Conservation (phyloP, 1,284 basidiomycete genomes). For the Marasmius fiardii region DNA sequence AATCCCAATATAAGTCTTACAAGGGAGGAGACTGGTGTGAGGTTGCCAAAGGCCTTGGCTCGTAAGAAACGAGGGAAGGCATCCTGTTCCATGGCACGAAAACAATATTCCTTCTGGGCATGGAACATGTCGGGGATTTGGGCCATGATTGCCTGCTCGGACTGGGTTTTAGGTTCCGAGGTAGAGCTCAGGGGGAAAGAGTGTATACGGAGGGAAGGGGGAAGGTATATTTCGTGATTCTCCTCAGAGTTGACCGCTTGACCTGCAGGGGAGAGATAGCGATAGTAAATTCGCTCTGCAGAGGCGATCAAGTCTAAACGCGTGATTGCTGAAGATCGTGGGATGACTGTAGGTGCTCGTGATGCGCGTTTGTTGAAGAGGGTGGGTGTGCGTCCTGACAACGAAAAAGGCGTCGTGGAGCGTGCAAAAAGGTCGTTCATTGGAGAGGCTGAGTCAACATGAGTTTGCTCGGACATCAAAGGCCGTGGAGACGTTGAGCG, state of each 20-base stretch:
- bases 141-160: constrained; percentile 76
- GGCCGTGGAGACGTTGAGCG: constrained; percentile 50
- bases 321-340: constrained; percentile 86
- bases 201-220: constrained; percentile 80
- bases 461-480: constrained; percentile 43
- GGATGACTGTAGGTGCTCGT: constrained; percentile 84
- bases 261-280: constrained; percentile 80
- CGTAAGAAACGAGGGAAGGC: constrained; percentile 96
- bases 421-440: constrained; percentile 44
- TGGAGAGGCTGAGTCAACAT: constrained; percentile 48
- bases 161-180: constrained; percentile 67
- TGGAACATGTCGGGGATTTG: constrained; percentile 98
- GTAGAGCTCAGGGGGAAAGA: constrained; percentile 69
- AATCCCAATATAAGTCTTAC: constrained; percentile 84
- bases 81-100: constrained; percentile 95
- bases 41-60: constrained; percentile 94
- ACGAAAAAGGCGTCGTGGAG: constrained; percentile 76
- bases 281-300: constrained; percentile 93
- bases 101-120: constrained; percentile 95
- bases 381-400: constrained; percentile 68
- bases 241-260: constrained; percentile 63
- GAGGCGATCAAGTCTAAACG: constrained; percentile 87
- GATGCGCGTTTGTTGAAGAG: constrained; percentile 73
- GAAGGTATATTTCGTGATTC: constrained; percentile 94
- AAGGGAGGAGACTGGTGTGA: constrained; percentile 88